Base-by-base conservation (phyloP, 2,329 filamentous ascomycete species). In the Beauveria pseudobassiana region DNA sequence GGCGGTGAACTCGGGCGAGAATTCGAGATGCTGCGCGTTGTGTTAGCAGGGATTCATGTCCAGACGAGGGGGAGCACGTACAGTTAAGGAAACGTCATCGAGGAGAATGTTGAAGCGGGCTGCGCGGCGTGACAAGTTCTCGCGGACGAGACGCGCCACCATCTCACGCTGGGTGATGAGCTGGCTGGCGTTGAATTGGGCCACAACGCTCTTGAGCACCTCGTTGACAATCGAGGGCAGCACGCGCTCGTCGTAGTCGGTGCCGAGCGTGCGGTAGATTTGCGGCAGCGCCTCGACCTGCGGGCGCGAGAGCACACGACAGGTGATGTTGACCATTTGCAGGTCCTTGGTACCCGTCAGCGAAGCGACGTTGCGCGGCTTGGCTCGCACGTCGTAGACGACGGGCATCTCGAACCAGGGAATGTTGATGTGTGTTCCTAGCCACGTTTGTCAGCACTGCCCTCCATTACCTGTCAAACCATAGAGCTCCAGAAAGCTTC, bases 261-360 rank as follows among this genome's bases (percentile, higher is more conserved):
- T 88, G 60, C 95, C 95, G 42, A 99, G 84, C 1, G 95, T 99
- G 67, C 95, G 85, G 83, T 98, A 99, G 72, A 99, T 99, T 78
- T 96, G 91, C 20, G 95, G 95, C 48, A 99, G 86, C 38, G 93
- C 90, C 67, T 90, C 87, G 71, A 99, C 81, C 63, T 92, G 87
- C 62, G 95, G 95, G 69, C 92, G 84, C 63, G 93, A 97, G 59
- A 99, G 90, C 63, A 99, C 95, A 90, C 95, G 93, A 78, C 95
- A 99, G 73, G 93, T 99, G 75, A 99, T 98, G 85, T 99, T 99
- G 74, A 98, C 95, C 95, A 99, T 99, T 82, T 99, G 95, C 77
- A 99, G 80, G 78, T 99, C 95, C 83, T 99, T 99, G 73, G 95
- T 99, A 69, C 95, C 95, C 63, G 95, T 99, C 67, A 99, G 85